Percentiles rank a stretch among this genome's conserved stretches.
These are phyloP conservation scores for Citrus unshiu DNA, from an alignment of 345 rosid genomes.

Conservation along the genomic window DNA sequence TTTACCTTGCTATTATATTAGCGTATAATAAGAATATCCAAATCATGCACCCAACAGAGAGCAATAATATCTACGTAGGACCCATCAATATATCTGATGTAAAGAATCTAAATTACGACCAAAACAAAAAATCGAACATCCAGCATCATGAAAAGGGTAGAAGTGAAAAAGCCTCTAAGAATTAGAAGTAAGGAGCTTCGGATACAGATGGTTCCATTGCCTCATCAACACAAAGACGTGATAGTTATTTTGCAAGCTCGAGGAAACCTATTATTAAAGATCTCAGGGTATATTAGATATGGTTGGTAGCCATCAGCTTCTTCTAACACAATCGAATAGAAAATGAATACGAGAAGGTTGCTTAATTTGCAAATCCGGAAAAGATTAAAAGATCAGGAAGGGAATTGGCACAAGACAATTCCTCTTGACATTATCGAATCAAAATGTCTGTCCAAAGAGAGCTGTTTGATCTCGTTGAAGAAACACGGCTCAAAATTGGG, in stretches of 20 bases:
- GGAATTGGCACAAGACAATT: slow-evolving; percentile 3
- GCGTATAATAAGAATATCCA: background rate
- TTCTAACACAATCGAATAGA: too few relatives aligned
- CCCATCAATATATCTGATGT: too few relatives aligned
- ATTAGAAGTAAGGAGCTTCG: background rate
- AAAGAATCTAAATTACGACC: too few relatives aligned
- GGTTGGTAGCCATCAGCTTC: slow-evolving; percentile 29
- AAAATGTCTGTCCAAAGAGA: too few relatives aligned
- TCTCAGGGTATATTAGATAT: slow-evolving; percentile 73
- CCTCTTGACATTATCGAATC: slow-evolving; percentile 20
- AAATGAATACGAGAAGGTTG: background rate
- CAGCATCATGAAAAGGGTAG: background rate
- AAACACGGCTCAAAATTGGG: too few relatives aligned
- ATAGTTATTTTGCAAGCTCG: slow-evolving; percentile 74
- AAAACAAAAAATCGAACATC: background rate
- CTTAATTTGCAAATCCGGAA: too few relatives aligned
- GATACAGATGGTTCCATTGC: slow-evolving; percentile 22
- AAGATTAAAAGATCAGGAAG: too few relatives aligned
- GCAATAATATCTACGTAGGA: background rate
- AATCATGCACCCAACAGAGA: background rate
- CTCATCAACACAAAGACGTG: slow-evolving; percentile 73
- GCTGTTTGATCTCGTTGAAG: too few relatives aligned
- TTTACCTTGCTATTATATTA: background rate
- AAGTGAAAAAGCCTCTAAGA: background rate
- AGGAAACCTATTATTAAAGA: slow-evolving; percentile 67